A percentile compares a stretch with the other conserved stretches of the same genome.
phyloP scores from a whole-genome alignment of 2,329 filamentous ascomycete genomes.

The Fusarium armeniacum region DNA sequence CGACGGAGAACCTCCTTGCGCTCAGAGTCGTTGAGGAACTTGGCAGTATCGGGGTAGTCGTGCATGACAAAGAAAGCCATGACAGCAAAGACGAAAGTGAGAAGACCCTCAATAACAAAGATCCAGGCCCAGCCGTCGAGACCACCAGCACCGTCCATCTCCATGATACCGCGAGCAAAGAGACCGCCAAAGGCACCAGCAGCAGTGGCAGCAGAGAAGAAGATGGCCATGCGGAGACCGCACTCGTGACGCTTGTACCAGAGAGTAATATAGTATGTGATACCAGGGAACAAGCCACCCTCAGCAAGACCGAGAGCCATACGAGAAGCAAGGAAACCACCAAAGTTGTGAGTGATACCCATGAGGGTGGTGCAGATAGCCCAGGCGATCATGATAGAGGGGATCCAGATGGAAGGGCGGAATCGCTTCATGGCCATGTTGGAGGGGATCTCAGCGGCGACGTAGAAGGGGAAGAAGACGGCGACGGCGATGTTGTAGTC shows the following conservation, averaged over 20 bases:
- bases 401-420: slow-evolving; percentile 63
- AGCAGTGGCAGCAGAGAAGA: slow-evolving; percentile 69
- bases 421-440: slow-evolving; percentile 66
- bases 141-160: slow-evolving; percentile 66
- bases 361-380: slow-evolving; percentile 58
- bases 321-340: slow-evolving; percentile 63
- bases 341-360: slow-evolving; percentile 62
- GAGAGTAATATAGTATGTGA: slow-evolving; percentile 71
- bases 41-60: slow-evolving; percentile 69
- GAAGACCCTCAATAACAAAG: slow-evolving; percentile 76
- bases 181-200: slow-evolving; percentile 74
- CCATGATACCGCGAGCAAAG: slow-evolving; percentile 70
- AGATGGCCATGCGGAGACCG: slow-evolving; percentile 72
- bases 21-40: slow-evolving; percentile 63
- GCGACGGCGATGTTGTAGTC: slow-evolving; percentile 61
- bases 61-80: slow-evolving; percentile 66
- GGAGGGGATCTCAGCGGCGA: slow-evolving; percentile 63
- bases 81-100: slow-evolving; percentile 62
- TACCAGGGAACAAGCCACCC: slow-evolving; percentile 73
- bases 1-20: slow-evolving; percentile 59
- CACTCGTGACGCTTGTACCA: slow-evolving; percentile 73
- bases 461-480: slow-evolving; percentile 67
- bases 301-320: slow-evolving; percentile 65
- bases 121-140: slow-evolving; percentile 82
- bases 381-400: slow-evolving; percentile 65